A percentile compares a stretch with the other conserved stretches of the same genome.
Conservation (phyloP, 106 monocot genomes). For the Platanthera guangdongensis region DNA sequence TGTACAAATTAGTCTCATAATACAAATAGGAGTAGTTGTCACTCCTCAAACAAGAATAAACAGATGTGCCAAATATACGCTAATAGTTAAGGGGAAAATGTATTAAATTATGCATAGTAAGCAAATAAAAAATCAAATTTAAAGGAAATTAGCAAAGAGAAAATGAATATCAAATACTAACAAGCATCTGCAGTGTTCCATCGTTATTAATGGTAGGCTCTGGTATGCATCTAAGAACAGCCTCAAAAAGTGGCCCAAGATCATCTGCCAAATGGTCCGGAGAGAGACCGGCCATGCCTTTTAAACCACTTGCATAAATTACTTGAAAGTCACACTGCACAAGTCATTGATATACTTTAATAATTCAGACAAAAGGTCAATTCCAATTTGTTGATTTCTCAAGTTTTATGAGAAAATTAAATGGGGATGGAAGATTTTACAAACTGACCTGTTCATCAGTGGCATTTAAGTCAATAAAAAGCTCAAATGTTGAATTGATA, state of each 20-base stretch:
- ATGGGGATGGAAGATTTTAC: not conserved
- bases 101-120: not conserved
- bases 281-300: slow-evolving; percentile 85
- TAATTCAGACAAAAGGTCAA: not conserved
- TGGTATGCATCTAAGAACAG: slow-evolving; percentile 95
- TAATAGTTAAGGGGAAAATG: not conserved
- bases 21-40: no score
- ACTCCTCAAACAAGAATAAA: not conserved
- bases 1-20: no score
- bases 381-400: not conserved
- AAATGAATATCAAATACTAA: slow-evolving; percentile 25
- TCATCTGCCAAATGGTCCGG: slow-evolving; percentile 87
- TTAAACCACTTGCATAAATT: slow-evolving; percentile 95
- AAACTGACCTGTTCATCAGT: slow-evolving; percentile 89
- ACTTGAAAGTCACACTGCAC: slow-evolving; percentile 98
- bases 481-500: slow-evolving; percentile 96
- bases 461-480: slow-evolving; percentile 99
- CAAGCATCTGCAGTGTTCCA: slow-evolving; percentile 93
- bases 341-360: slow-evolving; percentile 5
- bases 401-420: not conserved
- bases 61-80: not conserved
- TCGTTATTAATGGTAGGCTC: slow-evolving; percentile 83
- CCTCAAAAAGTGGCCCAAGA: slow-evolving; percentile 96
- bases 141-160: not conserved
- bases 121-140: not conserved